Conservation (phyloP, 495 filamentous ascomycete species). For the Tetracladium setigerum region DNA sequence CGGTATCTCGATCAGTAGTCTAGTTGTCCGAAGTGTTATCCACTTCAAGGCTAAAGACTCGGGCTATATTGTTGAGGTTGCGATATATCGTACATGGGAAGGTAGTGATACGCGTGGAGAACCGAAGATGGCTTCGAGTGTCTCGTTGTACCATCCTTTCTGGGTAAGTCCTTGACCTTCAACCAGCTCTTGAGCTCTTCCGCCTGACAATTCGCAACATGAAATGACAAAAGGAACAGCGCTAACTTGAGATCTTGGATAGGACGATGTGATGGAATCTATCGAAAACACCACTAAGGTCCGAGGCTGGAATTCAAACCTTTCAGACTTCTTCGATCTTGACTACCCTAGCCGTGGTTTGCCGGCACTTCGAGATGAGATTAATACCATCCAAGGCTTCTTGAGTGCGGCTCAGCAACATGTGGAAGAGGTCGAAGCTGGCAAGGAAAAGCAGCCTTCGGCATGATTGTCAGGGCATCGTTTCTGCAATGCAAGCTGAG, state of each 20-base stretch:
- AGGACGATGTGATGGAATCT: constrained; percentile 15
- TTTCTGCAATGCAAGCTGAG: too few species aligned
- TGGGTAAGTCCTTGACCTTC: constrained; percentile 35
- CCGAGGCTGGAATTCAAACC: constrained; percentile 31
- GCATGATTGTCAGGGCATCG: too few species aligned
- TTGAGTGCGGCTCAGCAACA: constrained; percentile 13
- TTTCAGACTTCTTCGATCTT: constrained; percentile 38
- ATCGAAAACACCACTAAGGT: constrained; percentile 18
- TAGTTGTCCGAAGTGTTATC: constrained; percentile 44
- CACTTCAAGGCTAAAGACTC: constrained; percentile 38
- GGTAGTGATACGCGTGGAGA: constrained; percentile 10
- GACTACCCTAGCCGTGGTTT: constrained; percentile 17
- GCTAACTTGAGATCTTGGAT: background rate
- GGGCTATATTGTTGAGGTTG: constrained; percentile 46
- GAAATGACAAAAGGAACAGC: background rate
- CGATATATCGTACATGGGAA: constrained; percentile 45
- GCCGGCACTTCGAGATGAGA: constrained; percentile 19
- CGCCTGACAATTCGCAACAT: too few species aligned
- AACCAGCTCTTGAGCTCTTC: background rate
- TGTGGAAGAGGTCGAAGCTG: background rate
- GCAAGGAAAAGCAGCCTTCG: too few species aligned
- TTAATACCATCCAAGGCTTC: constrained; percentile 21
- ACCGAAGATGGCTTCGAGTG: constrained; percentile 30
- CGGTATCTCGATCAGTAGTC: constrained; percentile 20
- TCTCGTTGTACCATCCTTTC: constrained; percentile 37